Evolutionary conservation across 2,329 filamentous ascomycete species (phyloP).

Genomic region (Cladophialophora yegresii): DNA sequence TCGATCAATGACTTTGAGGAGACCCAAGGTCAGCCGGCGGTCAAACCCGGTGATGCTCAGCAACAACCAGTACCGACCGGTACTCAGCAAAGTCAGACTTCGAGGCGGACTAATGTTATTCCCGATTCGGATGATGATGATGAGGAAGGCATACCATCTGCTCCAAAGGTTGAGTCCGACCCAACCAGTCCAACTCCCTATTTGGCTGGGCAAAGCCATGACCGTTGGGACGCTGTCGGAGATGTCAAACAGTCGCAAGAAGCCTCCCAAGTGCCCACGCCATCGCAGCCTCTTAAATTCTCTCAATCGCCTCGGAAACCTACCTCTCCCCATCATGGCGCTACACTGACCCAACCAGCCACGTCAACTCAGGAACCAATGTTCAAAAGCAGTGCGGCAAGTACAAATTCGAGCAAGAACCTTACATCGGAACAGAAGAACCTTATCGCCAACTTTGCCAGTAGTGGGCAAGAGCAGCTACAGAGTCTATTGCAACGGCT

Average conservation of each 20-base stretch:
- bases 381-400: conserved; percentile 23
- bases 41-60: background rate
- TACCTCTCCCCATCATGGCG: background rate
- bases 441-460: conserved; percentile 26
- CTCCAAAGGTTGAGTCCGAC: background rate
- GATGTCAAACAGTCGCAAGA: background rate
- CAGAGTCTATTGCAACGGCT: conserved; percentile 29
- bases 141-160: conserved; percentile 5
- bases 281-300: background rate
- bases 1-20: conserved; percentile 2
- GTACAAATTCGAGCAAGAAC: background rate
- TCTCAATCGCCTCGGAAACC: conserved; percentile 10
- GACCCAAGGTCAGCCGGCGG: background rate
- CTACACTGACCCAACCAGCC: background rate
- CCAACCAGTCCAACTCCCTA: background rate
- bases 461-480: conserved; percentile 20
- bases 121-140: conserved; percentile 32
- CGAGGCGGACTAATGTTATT: conserved; percentile 14
- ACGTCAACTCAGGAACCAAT: conserved; percentile 4
- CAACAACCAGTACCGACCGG: background rate
- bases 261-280: background rate
- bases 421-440: conserved; percentile 24
- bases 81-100: background rate
- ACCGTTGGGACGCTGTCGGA: too few relatives aligned
- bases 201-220: background rate